Base-by-base conservation (phyloP, 805 yeast genomes). In the Candida ascalaphidarum region DNA sequence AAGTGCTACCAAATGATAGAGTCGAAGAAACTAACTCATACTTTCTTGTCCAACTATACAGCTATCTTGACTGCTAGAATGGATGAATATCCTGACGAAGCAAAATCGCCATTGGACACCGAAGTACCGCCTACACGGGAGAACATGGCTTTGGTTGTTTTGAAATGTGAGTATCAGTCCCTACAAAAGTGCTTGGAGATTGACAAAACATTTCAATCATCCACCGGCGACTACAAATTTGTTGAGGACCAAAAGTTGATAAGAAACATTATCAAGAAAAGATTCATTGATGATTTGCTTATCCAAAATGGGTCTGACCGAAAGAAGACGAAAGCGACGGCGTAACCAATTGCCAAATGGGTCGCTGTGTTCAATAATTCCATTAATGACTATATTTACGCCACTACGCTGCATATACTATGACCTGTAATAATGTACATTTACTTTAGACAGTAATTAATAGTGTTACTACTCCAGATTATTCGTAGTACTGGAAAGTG, bases 1-100 rank as follows among this genome's bases (percentile, higher is more conserved):
- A 80, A 79, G 41, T 68, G 78, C 36, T 65, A 71, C 36, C 85
- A 79, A 41, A 49, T 79, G 30, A 52, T 77, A 11, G 81, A 76
- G 36, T 43, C 64, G 11, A 58, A 58, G 4, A 64, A 61, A 30
- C 46, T 77, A 17, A 77, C 84, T 2, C 43, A 46, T 15, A 37
- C 22, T 8, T 52, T 58, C 33, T 29, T 53, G 12, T 31, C 36
- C 1, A 48, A 59, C 35, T 58, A 61, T 26, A 36, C 44, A 7
- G 34, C 34, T 2, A 55, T 73, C 10, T 17, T 71, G 5, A 34
- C 46, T 3, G 20, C 22, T 3, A 50, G 75, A 37, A 31, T 72
- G 12, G 35, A 33, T 7, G 65, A 72, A 28, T 81, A 81, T 36
- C 78, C 82, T 2, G 36, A 39, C 11, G 34, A 34, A 23, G 52